Evolutionary conservation across 148 eudicot genomes (phyloP).

Genomic region (Drosera capensis): DNA sequence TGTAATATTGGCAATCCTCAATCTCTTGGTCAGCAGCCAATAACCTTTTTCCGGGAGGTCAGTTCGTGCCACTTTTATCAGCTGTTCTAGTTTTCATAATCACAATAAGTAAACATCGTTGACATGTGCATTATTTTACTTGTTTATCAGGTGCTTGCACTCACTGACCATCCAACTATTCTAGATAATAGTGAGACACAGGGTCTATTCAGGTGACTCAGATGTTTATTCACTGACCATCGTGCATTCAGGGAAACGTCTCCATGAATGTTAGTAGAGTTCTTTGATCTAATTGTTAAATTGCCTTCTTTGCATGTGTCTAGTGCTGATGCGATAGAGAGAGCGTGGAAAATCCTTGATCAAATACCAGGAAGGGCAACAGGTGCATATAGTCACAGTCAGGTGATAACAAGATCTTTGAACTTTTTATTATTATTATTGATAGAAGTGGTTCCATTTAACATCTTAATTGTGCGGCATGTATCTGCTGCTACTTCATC

Average conservation of each 20-base stretch:
- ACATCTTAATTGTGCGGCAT: too few species aligned
- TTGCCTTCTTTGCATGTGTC: too few species aligned
- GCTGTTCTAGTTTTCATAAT: neutral
- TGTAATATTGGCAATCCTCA: constrained; percentile 98
- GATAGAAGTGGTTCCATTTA: too few species aligned
- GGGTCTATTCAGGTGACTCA: constrained; percentile 62
- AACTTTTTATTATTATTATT: too few species aligned
- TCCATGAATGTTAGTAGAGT: too few species aligned
- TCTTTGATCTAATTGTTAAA: too few species aligned
- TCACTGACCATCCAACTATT: constrained; percentile 79
- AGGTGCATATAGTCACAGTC: constrained; percentile 95
- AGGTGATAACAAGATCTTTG: constrained; percentile 20
- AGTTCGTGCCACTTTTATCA: too few species aligned
- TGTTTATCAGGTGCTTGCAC: constrained; percentile 63
- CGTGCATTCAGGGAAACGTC: too few species aligned
- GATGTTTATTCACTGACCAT: too few species aligned
- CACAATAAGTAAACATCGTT: too few species aligned
- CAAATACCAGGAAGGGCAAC: constrained; percentile 93
- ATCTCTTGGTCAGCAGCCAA: constrained; percentile 81
- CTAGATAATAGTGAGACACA: constrained; percentile 78
- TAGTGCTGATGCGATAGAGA: constrained; percentile 72
- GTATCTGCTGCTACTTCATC: constrained; percentile 2
- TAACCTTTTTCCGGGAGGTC: constrained; percentile 94
- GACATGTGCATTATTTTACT: too few species aligned
- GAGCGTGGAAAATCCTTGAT: constrained; percentile 72